A percentile compares a stretch with the other conserved stretches of the same genome.
phyloP scores from a whole-genome alignment of 2,329 filamentous ascomycete species.

The Chaetomiaceae sp. region DNA sequence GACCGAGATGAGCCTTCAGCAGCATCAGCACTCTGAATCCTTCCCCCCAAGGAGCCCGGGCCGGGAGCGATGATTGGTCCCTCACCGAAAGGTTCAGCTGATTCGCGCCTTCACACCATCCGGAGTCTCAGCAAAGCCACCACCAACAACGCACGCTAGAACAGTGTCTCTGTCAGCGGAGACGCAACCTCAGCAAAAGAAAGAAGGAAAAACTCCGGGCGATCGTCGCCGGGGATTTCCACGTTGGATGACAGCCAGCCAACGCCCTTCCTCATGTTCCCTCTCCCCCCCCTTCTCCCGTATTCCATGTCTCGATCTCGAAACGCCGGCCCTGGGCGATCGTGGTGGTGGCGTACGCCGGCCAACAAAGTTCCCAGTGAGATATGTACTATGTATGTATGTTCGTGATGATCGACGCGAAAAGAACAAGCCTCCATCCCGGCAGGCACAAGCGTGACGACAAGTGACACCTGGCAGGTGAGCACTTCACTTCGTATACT shows the following conservation, averaged over 20 bases:
- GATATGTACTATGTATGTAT: too few relatives aligned
- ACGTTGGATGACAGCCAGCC: background rate
- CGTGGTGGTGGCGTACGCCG: constrained; percentile 2
- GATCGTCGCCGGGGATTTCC: background rate
- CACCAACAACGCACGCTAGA: background rate
- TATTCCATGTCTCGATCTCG: background rate
- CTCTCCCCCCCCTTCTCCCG: background rate
- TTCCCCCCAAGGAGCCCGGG: background rate
- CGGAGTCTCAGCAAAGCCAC: background rate
- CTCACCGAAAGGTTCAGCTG: constrained; percentile 9
- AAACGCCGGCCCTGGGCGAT: too few relatives aligned
- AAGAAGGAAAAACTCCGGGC: background rate
- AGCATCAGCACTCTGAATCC: constrained; percentile 4
- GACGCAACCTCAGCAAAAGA: background rate
- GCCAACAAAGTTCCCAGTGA: background rate
- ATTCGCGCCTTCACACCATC: constrained; percentile 3
- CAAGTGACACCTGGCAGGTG: too few relatives aligned
- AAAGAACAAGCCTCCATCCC: too few relatives aligned
- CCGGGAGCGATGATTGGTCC: constrained; percentile 3
- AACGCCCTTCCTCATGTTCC: background rate
- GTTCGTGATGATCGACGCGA: too few relatives aligned
- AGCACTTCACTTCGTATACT: too few relatives aligned
- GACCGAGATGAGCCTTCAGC: background rate
- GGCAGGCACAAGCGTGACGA: too few relatives aligned
- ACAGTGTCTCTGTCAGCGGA: background rate